Evolutionary conservation across 1,284 basidiomycete genomes (phyloP).

Genomic region (Ustilago xerochloae): DNA sequence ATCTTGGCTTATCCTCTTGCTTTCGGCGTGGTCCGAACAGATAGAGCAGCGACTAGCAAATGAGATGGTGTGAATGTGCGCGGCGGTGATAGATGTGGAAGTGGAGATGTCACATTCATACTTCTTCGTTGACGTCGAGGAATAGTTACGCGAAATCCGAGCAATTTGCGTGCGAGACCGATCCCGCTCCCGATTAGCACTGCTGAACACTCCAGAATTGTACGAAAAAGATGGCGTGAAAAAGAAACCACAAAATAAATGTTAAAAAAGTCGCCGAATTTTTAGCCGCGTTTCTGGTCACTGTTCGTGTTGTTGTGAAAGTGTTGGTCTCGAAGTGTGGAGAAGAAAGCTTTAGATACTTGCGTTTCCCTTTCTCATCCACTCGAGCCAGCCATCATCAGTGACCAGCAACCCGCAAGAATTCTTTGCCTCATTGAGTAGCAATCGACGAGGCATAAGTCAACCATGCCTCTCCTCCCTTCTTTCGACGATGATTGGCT

Average conservation of each 20-base stretch:
- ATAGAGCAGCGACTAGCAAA: neutral
- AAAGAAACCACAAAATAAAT: too few relatives aligned
- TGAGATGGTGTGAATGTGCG: neutral
- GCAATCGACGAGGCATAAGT: neutral
- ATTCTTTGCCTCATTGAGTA: too few relatives aligned
- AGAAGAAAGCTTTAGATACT: too few relatives aligned
- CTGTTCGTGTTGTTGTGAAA: too few relatives aligned
- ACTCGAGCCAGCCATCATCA: too few relatives aligned
- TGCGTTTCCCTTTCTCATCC: too few relatives aligned
- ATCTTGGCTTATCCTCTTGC: slow-evolving; percentile 20
- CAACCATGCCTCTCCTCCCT: slow-evolving; percentile 10
- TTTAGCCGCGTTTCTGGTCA: too few relatives aligned
- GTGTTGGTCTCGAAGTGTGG: too few relatives aligned
- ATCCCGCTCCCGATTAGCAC: slow-evolving; percentile 6
- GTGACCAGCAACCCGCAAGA: too few relatives aligned
- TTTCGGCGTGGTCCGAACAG: neutral
- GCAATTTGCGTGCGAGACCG: neutral
- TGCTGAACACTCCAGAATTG: too few relatives aligned
- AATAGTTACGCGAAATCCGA: slow-evolving; percentile 39
- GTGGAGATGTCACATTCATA: neutral
- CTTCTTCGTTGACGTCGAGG: neutral
- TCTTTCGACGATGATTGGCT: slow-evolving; percentile 19
- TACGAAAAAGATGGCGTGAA: too few relatives aligned
- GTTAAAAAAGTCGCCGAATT: too few relatives aligned
- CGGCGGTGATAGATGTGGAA: neutral